These are phyloP conservation scores for Pythium rishiriense DNA, from an alignment of 352 stramenopile species.

Conservation along the genomic window DNA sequence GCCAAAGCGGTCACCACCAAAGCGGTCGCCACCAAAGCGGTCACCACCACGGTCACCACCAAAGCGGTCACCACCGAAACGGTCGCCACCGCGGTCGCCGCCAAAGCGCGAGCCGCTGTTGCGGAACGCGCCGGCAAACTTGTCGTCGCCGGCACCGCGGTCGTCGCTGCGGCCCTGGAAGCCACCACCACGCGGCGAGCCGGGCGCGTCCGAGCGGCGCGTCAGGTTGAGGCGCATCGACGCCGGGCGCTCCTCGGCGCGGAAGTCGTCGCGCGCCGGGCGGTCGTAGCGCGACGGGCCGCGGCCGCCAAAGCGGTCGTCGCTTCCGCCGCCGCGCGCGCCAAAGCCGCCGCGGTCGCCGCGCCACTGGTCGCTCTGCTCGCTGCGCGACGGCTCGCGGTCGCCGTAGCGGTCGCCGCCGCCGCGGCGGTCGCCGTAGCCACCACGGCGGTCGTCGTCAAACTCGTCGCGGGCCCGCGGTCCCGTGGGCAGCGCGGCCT, in stretches of 20 bases:
- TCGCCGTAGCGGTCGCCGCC: slow-evolving; percentile 30
- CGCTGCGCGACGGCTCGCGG: slow-evolving; percentile 32
- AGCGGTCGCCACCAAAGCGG: slow-evolving; percentile 24
- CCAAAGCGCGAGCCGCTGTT: slow-evolving; percentile 17
- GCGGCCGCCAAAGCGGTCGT: slow-evolving; percentile 31
- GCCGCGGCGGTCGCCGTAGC: slow-evolving; percentile 36
- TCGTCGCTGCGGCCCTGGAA: not conserved
- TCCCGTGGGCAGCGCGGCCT: slow-evolving; percentile 58
- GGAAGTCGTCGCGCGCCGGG: slow-evolving; percentile 54
- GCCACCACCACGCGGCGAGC: slow-evolving; percentile 32
- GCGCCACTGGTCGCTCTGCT: slow-evolving; percentile 38
- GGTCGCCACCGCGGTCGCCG: slow-evolving; percentile 25
- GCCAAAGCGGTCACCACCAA: slow-evolving; percentile 27
- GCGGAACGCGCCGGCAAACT: slow-evolving; percentile 55
- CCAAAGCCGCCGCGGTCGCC: slow-evolving; percentile 35
- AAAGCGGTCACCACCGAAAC: slow-evolving; percentile 19
- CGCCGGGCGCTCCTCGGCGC: slow-evolving; percentile 62
- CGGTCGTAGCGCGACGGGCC: slow-evolving; percentile 65
- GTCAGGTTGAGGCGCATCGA: slow-evolving; percentile 79
- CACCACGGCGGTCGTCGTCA: slow-evolving; percentile 52
- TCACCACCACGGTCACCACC: slow-evolving; percentile 16
- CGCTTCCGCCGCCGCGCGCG: slow-evolving; percentile 17
- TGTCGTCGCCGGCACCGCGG: slow-evolving; percentile 27
- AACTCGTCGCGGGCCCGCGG: slow-evolving; percentile 47
- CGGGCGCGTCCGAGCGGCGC: slow-evolving; percentile 37